phyloP scores from a whole-genome alignment of 805 yeast genomes.

The Candida awuae region DNA sequence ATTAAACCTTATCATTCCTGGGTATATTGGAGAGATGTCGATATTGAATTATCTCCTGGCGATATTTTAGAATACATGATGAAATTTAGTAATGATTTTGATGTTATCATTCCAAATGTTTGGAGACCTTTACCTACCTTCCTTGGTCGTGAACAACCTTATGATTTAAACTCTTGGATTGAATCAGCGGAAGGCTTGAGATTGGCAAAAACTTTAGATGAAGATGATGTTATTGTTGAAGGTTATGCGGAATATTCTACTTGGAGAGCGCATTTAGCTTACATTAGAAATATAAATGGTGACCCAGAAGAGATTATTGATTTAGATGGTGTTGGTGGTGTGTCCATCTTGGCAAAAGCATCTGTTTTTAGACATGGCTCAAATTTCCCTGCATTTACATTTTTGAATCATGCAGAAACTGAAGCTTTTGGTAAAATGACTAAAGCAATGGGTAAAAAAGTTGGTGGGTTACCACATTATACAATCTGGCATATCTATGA shows the following conservation, averaged over 20 bases:
- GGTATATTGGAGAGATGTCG: slow-evolving; percentile 90
- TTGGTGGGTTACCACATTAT: slow-evolving; percentile 86
- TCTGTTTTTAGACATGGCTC: slow-evolving; percentile 68
- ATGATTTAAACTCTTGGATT: slow-evolving; percentile 94
- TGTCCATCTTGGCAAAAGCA: slow-evolving; percentile 69
- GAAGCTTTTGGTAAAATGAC: slow-evolving; percentile 85
- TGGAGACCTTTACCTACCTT: slow-evolving; percentile 97
- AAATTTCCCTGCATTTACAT: slow-evolving; percentile 80
- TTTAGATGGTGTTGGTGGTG: slow-evolving; percentile 84
- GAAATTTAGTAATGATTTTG: slow-evolving; percentile 49
- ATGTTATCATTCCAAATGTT: slow-evolving; percentile 78
- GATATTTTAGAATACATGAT: slow-evolving; percentile 66
- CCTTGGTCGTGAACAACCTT: slow-evolving; percentile 85
- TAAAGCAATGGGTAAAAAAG: slow-evolving; percentile 66
- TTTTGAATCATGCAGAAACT: slow-evolving; percentile 79
- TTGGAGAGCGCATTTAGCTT: slow-evolving; percentile 76
- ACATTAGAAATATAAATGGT: slow-evolving; percentile 55
- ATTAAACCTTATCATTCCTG: slow-evolving; percentile 79
- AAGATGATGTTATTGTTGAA: slow-evolving; percentile 82
- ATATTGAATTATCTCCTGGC: slow-evolving; percentile 76
- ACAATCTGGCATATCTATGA: slow-evolving; percentile 88
- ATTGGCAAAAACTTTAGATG: slow-evolving; percentile 54
- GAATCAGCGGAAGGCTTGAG: slow-evolving; percentile 74
- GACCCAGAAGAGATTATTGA: slow-evolving; percentile 56
- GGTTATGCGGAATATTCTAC: slow-evolving; percentile 85